Base-by-base conservation (phyloP, 768 basidiomycete species). In the Coprinopsis cinerea region DNA sequence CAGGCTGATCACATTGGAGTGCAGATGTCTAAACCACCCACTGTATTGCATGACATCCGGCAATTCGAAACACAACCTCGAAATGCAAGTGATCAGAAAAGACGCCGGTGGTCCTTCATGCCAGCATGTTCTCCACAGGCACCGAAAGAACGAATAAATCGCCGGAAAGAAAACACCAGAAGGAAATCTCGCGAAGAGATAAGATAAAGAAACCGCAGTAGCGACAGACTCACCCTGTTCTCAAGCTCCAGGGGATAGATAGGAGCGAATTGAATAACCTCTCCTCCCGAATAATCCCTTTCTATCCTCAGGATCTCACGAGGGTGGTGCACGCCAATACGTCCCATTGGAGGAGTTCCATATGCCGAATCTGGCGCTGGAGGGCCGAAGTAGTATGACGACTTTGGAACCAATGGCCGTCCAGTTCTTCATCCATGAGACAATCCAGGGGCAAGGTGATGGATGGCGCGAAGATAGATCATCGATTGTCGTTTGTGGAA, bases 201-300 rank as follows among this genome's bases (percentile, higher is more conserved):
- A 20, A 24, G 25, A 27, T 28, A 11, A 25, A 44, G 22, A 26
- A 55, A 20, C 11, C 27, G 36, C 25, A 17, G 28, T 30, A 43
- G 27, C 36, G 25, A 36, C 20, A 37, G 32, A 71, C 88, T 60
- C 59, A 95, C 93, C 65, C 96, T 77, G 40, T 92, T 91, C 57
- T 97, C 94, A 4, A 99, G 73, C 65, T 99, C 96, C 35, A 94
- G 68, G 1, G 92, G 93, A 66, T 87, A 99, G 55, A 85, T 81
- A 0, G 91, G 78, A 27, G 89, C 77, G 64, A 99, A 96, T 67
- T 97, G 95, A 25, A 83, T 78, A 5, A 94, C 72, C 62, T 98
- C 95, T 2, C 95, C 96, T 0, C 84, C 83, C 13, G 73, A 79
- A 64, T 96, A 99, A 64, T 99, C 96, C 47, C 96, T 71, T 65